Conservation (phyloP, 2,329 filamentous ascomycete genomes). For the Fusarium temperatum region DNA sequence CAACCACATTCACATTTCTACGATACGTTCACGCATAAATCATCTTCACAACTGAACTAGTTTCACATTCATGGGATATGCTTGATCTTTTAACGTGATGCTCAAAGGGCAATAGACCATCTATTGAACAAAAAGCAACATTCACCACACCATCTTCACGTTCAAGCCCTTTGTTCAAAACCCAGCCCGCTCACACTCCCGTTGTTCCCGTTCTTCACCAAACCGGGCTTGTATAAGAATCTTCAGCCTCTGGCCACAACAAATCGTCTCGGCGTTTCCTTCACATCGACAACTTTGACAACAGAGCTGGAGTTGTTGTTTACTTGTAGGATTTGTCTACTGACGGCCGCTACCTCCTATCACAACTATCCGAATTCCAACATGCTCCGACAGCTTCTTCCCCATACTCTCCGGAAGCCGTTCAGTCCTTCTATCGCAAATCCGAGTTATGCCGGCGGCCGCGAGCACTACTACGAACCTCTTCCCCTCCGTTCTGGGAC, state of each 20-base stretch:
- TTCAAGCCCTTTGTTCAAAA: conserved; percentile 8
- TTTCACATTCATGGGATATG: not conserved
- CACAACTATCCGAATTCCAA: not conserved
- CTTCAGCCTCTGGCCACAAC: too few relatives aligned
- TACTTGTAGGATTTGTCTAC: not conserved
- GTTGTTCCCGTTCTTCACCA: not conserved
- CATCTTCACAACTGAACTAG: not conserved
- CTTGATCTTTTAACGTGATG: not conserved
- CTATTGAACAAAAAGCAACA: not conserved
- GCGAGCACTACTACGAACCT: not conserved
- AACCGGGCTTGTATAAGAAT: not conserved
- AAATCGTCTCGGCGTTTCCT: not conserved
- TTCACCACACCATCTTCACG: not conserved
- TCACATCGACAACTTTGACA: not conserved
- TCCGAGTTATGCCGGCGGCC: not conserved
- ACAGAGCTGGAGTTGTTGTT: not conserved
- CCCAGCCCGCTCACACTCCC: not conserved
- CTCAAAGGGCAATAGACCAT: not conserved
- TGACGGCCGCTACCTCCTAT: not conserved
- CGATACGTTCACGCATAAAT: not conserved
- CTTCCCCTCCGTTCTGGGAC: conserved; percentile 7
- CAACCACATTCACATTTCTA: not conserved
- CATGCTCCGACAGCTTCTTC: too few relatives aligned
- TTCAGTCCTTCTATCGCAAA: not conserved
- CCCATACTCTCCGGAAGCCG: too few relatives aligned